Conservation (phyloP, 139 green algal genomes). For the Trebouxia sp. region DNA sequence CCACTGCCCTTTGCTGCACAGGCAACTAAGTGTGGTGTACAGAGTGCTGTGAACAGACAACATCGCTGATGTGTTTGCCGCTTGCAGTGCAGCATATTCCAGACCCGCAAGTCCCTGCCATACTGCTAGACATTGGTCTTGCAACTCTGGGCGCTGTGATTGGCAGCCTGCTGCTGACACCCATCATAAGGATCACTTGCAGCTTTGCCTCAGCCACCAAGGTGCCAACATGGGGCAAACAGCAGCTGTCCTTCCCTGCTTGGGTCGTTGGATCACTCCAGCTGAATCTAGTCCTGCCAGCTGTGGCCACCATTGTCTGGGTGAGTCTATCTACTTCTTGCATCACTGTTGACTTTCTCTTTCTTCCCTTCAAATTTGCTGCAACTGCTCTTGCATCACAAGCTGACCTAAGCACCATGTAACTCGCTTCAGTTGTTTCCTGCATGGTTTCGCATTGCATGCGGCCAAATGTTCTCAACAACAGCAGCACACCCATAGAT, state of each 20-base stretch:
- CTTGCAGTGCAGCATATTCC: constrained; percentile 22
- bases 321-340: not conserved
- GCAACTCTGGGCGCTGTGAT: not conserved
- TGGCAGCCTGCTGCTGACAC: not conserved
- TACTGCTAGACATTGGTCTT: not conserved
- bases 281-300: not conserved
- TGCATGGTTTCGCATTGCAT: not conserved
- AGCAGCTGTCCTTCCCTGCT: not conserved
- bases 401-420: not conserved
- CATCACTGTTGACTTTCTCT: not conserved
- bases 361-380: not conserved
- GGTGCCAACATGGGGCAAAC: not conserved
- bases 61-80: not conserved
- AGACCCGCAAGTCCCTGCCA: not conserved
- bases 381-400: not conserved
- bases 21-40: no score
- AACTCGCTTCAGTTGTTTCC: not conserved
- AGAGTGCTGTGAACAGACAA: not conserved
- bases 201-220: constrained; percentile 6
- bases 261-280: not conserved
- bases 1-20: not conserved
- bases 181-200: constrained; percentile 13
- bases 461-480: not conserved
- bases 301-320: not conserved
- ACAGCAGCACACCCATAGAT: not conserved